phyloP scores from a whole-genome alignment of 768 basidiomycete species.

The Xerocomellus chrysenteron region DNA sequence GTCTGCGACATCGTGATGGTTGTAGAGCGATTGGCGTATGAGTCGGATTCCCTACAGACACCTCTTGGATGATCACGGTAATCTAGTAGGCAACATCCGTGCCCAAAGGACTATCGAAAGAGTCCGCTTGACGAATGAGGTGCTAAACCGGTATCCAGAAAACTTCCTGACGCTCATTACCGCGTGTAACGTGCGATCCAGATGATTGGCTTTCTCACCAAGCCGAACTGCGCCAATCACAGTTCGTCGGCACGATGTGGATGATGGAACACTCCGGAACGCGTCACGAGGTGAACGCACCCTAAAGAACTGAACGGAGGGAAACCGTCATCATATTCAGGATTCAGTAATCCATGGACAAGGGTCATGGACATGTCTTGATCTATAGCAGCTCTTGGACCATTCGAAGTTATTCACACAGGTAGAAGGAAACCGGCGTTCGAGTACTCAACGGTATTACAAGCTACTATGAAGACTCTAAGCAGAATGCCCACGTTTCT shows the following conservation, averaged over 20 bases:
- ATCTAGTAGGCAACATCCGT: no score
- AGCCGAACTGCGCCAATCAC: not conserved
- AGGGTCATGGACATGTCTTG: not conserved
- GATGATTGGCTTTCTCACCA: not conserved
- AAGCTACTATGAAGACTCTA: slow-evolving; percentile 19
- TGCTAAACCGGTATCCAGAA: not conserved
- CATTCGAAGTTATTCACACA: not conserved
- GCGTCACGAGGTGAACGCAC: no score
- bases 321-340: not conserved
- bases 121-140: not conserved
- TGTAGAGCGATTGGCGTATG: not conserved
- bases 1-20: slow-evolving; percentile 14
- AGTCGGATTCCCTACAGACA: no score
- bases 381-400: not conserved
- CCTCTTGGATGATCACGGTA: no score
- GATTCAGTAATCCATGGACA: not conserved
- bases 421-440: not conserved
- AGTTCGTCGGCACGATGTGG: no score
- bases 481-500: not conserved
- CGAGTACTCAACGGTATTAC: slow-evolving; percentile 7
- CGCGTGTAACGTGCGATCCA: not conserved
- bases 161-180: not conserved
- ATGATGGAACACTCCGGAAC: not conserved
- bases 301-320: not conserved
- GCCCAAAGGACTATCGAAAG: no score